Percentiles rank a stretch among this genome's conserved stretches.
Evolutionary conservation across 805 yeast species (phyloP).

Genomic region (Candida vaughaniae): DNA sequence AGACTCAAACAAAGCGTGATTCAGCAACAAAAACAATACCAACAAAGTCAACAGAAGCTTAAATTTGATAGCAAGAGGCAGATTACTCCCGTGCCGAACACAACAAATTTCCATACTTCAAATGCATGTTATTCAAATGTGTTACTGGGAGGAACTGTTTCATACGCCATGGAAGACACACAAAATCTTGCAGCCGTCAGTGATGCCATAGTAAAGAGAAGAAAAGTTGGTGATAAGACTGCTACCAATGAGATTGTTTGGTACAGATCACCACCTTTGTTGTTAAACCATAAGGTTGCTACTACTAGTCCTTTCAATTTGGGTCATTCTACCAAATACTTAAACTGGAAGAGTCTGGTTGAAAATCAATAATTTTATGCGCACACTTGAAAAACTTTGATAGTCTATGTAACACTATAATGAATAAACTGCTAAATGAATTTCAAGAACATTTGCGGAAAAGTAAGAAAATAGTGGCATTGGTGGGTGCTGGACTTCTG

Average conservation of each 20-base stretch:
- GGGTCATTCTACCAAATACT: constrained; percentile 73
- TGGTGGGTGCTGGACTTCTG: constrained; percentile 83
- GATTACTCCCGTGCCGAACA: constrained; percentile 4
- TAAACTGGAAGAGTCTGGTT: constrained; percentile 54
- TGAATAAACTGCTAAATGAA: constrained; percentile 22
- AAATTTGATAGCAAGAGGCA: not conserved
- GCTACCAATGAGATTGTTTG: constrained; percentile 43
- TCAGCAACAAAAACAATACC: constrained; percentile 3
- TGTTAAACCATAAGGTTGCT: constrained; percentile 21
- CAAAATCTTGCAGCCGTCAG: constrained; percentile 18
- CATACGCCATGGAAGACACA: constrained; percentile 28
- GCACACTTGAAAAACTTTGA: too few relatives aligned
- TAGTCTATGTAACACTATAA: not conserved
- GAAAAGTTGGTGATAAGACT: constrained; percentile 16
- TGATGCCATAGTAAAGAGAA: constrained; percentile 25
- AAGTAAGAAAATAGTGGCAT: constrained; percentile 53
- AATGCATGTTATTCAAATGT: constrained; percentile 36
- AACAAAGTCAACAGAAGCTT: constrained; percentile 4
- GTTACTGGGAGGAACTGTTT: constrained; percentile 38
- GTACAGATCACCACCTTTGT: constrained; percentile 66
- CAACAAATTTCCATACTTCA: constrained; percentile 23
- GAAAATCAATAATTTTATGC: too few relatives aligned
- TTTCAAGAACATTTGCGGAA: constrained; percentile 51
- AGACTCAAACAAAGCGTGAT: constrained; percentile 5
- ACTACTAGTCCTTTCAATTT: constrained; percentile 31